A percentile compares a stretch with the other conserved stretches of the same genome.
Conservation (phyloP, 208 protist species). For the Trypanosoma brucei region DNA sequence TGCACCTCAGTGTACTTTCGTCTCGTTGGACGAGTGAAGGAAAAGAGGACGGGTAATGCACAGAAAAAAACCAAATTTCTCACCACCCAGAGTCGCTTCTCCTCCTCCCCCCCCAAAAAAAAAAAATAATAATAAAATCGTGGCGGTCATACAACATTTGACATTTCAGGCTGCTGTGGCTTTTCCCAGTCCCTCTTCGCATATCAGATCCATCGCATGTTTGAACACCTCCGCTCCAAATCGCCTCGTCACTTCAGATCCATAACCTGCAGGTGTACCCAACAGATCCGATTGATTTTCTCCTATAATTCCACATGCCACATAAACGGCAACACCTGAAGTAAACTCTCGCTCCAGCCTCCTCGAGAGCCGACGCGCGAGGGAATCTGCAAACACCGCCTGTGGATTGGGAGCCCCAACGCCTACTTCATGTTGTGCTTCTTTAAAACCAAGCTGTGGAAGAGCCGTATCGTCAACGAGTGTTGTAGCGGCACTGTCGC, state of each 20-base stretch:
- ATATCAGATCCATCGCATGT: constrained; percentile 21
- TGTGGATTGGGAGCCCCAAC: constrained; percentile 21
- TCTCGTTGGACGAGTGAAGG: too few relatives aligned
- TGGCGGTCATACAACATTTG: neutral
- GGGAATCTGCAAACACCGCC: constrained; percentile 32
- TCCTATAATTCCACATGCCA: constrained; percentile 46
- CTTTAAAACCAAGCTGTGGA: neutral
- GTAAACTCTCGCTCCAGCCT: constrained; percentile 18
- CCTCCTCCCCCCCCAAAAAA: too few relatives aligned
- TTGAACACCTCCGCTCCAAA: constrained; percentile 46
- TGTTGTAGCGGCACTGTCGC: constrained; percentile 17
- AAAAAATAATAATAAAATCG: too few relatives aligned
- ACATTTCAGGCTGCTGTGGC: neutral
- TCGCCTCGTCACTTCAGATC: constrained; percentile 37
- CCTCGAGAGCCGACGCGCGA: constrained; percentile 37
- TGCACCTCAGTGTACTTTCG: too few relatives aligned
- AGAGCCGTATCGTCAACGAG: constrained; percentile 28
- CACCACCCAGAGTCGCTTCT: too few relatives aligned
- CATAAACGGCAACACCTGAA: constrained; percentile 34
- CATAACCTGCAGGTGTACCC: constrained; percentile 41
- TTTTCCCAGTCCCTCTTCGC: constrained; percentile 15
- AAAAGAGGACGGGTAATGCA: too few relatives aligned
- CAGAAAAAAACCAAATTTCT: too few relatives aligned
- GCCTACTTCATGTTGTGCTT: neutral
- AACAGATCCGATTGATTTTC: constrained; percentile 36